Evolutionary conservation across 768 basidiomycete genomes (phyloP).

Genomic region (Tylopilus balloui): DNA sequence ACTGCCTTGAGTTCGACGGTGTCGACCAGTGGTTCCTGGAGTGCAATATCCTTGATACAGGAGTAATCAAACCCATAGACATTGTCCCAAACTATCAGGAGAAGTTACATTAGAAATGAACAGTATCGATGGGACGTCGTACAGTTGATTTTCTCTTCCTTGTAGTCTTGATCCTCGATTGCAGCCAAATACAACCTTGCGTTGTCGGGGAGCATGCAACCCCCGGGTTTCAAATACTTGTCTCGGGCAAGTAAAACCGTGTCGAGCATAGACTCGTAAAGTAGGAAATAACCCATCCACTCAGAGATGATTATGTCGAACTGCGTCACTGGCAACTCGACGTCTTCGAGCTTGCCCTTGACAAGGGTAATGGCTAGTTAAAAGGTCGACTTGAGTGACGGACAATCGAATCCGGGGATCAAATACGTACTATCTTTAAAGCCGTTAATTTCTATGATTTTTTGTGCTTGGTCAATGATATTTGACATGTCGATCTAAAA

Average conservation of each 20-base stretch:
- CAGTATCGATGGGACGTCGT: neutral
- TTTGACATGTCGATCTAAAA: conserved; percentile 98
- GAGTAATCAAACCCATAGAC: conserved; percentile 99
- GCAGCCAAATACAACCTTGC: conserved; percentile 92
- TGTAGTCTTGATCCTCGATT: conserved; percentile 99
- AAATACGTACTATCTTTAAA: conserved; percentile 84
- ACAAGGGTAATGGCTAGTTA: conserved; percentile 83
- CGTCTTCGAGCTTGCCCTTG: conserved; percentile 97
- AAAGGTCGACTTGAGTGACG: conserved; percentile 5
- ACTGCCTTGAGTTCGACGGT: conserved; percentile 97
- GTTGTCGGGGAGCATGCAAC: conserved; percentile 93
- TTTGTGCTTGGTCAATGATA: conserved; percentile 98
- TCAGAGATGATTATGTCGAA: conserved; percentile 99
- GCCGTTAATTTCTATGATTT: conserved; percentile 94
- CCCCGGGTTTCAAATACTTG: conserved; percentile 88
- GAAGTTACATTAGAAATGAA: conserved; percentile 3
- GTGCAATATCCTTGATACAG: conserved; percentile 97
- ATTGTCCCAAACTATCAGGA: conserved; percentile 87
- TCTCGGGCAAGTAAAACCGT: conserved; percentile 95
- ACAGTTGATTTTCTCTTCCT: conserved; percentile 99
- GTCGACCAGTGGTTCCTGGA: conserved; percentile 95
- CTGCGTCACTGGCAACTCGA: conserved; percentile 79
- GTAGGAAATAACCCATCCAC: conserved; percentile 99
- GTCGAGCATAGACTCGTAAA: conserved; percentile 99
- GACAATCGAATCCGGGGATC: neutral